phyloP scores from a whole-genome alignment of 768 basidiomycete genomes.

The Podaxis sp. region DNA sequence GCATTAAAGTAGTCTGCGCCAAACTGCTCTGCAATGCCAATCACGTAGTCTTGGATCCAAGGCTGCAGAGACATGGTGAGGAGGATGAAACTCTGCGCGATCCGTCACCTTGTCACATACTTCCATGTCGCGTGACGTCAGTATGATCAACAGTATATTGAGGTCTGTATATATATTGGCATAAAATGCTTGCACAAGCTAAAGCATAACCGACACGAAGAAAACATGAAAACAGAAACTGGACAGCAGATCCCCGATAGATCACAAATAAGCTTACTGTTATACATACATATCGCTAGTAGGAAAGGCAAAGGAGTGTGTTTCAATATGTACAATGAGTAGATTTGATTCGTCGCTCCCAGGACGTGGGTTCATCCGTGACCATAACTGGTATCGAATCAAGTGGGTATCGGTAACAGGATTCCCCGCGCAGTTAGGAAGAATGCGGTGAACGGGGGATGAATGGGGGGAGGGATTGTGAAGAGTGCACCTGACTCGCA shows the following conservation, averaged over 20 bases:
- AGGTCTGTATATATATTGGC: not conserved
- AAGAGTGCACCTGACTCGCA: not conserved
- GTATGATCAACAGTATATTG: not conserved
- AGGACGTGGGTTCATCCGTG: not conserved
- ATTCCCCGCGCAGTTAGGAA: not conserved
- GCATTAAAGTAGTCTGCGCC: conserved; percentile 40
- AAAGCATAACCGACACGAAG: not conserved
- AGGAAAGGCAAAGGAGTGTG: conserved; percentile 5
- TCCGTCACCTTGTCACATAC: conserved; percentile 1
- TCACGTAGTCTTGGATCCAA: conserved; percentile 57
- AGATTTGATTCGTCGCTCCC: not conserved
- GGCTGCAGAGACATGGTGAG: conserved; percentile 24
- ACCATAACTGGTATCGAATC: conserved; percentile 4
- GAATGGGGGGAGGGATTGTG: not conserved
- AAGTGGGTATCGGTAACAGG: conserved; percentile 1
- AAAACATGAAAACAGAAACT: not conserved
- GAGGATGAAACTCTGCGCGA: conserved; percentile 1
- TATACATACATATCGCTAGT: conserved; percentile 5
- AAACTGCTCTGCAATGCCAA: conserved; percentile 43
- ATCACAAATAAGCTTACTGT: conserved; percentile 10
- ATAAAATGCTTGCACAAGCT: not conserved
- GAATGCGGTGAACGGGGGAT: not conserved
- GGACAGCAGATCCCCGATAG: conserved; percentile 6
- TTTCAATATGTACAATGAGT: not conserved
- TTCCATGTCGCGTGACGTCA: conserved; percentile 8